Percentiles rank a stretch among this genome's conserved stretches.
These are phyloP conservation scores for Yamadazyma tumulicola DNA, from an alignment of 805 yeast genomes.

Conservation along the genomic window DNA sequence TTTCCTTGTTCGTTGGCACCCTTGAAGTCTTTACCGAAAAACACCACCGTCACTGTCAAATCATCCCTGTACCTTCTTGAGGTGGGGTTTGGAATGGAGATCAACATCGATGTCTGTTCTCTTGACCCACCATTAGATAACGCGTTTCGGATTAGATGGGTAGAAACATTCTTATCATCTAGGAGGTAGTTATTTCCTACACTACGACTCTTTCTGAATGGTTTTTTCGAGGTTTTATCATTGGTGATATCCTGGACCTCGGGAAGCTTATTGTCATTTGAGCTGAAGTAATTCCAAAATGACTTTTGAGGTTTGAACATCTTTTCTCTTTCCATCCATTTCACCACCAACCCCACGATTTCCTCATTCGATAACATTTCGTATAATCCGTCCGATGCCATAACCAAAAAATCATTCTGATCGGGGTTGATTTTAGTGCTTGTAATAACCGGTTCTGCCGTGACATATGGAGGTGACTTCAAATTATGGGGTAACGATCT, in stretches of 20 bases:
- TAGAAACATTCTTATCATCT: slow-evolving; percentile 85
- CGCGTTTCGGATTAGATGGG: slow-evolving; percentile 92
- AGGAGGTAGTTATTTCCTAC: slow-evolving; percentile 46
- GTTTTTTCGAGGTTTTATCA: slow-evolving; percentile 63
- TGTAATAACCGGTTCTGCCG: slow-evolving; percentile 92
- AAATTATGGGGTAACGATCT: slow-evolving; percentile 69
- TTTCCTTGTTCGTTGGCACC: slow-evolving; percentile 43
- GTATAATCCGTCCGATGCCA: slow-evolving; percentile 93
- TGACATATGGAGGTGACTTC: slow-evolving; percentile 92
- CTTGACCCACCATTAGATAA: slow-evolving; percentile 79
- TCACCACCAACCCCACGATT: slow-evolving; percentile 85
- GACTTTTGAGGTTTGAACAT: slow-evolving; percentile 51
- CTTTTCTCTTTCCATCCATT: slow-evolving; percentile 82
- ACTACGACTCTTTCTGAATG: slow-evolving; percentile 55
- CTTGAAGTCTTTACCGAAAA: slow-evolving; percentile 66
- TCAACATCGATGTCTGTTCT: slow-evolving; percentile 84
- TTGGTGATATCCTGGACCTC: slow-evolving; percentile 60
- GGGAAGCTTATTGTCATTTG: slow-evolving; percentile 52
- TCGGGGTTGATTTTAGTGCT: slow-evolving; percentile 70
- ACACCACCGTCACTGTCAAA: slow-evolving; percentile 91
- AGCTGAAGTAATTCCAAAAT: slow-evolving; percentile 43
- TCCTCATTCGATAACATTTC: slow-evolving; percentile 92
- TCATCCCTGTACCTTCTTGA: slow-evolving; percentile 94
- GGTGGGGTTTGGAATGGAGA: slow-evolving; percentile 87
- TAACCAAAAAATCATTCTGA: slow-evolving; percentile 78